A percentile compares a stretch with the other conserved stretches of the same genome.
Conservation (phyloP, 352 stramenopile species). For the Globisporangium spinosum region DNA sequence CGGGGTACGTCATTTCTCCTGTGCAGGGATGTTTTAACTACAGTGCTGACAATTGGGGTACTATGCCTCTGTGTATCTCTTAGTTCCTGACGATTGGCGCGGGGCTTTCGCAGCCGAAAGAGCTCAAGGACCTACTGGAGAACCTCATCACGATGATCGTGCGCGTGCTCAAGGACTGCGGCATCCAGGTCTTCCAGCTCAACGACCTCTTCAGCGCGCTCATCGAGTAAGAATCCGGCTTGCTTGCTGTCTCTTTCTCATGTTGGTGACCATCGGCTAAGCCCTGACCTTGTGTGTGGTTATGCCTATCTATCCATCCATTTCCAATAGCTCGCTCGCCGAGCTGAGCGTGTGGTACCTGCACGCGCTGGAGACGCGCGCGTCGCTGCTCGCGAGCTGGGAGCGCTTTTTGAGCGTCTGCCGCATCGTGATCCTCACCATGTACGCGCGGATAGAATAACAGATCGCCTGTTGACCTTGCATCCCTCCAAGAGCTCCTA, state of each 20-base stretch:
- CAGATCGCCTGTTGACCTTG: too few species aligned
- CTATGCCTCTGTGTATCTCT: background rate
- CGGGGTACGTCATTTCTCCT: slow-evolving; percentile 24
- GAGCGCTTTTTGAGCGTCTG: slow-evolving; percentile 68
- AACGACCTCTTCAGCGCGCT: slow-evolving; percentile 61
- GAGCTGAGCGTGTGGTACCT: slow-evolving; percentile 76
- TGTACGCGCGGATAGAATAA: slow-evolving; percentile 44
- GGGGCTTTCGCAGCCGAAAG: slow-evolving; percentile 70
- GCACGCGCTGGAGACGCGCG: slow-evolving; percentile 53
- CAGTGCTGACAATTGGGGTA: background rate
- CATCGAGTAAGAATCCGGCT: slow-evolving; percentile 40
- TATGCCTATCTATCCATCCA: background rate
- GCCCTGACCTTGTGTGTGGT: background rate
- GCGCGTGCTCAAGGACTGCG: slow-evolving; percentile 58
- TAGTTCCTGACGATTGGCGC: slow-evolving; percentile 68
- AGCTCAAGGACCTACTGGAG: slow-evolving; percentile 64
- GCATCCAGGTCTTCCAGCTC: slow-evolving; percentile 33
- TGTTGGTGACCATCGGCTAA: background rate
- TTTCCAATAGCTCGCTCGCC: slow-evolving; percentile 33
- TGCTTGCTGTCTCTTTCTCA: background rate
- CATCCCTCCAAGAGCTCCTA: background rate
- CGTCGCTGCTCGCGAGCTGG: slow-evolving; percentile 59
- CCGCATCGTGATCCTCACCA: slow-evolving; percentile 39
- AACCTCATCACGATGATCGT: slow-evolving; percentile 60
- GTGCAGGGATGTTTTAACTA: background rate